Evolutionary conservation across 176 grass and related monocot species (phyloP).

Genomic region (Elymus sibiricus): DNA sequence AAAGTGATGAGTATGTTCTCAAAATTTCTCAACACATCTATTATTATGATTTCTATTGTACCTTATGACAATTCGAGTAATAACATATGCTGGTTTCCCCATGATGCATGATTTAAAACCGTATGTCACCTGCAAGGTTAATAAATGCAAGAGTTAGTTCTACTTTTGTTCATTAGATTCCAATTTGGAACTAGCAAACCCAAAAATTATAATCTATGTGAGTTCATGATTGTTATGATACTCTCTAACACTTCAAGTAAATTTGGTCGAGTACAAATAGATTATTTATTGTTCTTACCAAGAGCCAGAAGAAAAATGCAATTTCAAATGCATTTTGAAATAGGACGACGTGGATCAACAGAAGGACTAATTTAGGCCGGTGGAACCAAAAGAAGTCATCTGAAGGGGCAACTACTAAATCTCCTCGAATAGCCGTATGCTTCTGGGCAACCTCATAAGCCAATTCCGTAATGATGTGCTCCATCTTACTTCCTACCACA

Average conservation of each 20-base stretch:
- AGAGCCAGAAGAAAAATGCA: conserved; percentile 78
- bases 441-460: conserved; percentile 73
- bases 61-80: conserved; percentile 52
- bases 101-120: conserved; percentile 64
- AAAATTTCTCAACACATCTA: not conserved
- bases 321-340: conserved; percentile 89
- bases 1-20: not conserved
- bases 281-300: conserved; percentile 38
- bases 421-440: conserved; percentile 41
- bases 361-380: conserved; percentile 61
- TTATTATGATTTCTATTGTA: not conserved
- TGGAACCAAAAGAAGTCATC: conserved; percentile 79
- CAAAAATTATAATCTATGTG: not conserved
- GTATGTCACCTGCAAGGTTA: conserved; percentile 37
- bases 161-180: not conserved
- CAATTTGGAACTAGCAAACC: not conserved
- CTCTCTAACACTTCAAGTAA: not conserved
- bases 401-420: conserved; percentile 63
- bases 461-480: conserved; percentile 75
- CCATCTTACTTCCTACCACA: conserved; percentile 73
- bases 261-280: not conserved
- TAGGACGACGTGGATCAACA: conserved; percentile 72
- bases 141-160: not conserved
- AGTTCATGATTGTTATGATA: not conserved
- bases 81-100: conserved; percentile 33